These are phyloP conservation scores for Kluyveromyces starmeri DNA, from an alignment of 805 yeast species.

Conservation along the genomic window DNA sequence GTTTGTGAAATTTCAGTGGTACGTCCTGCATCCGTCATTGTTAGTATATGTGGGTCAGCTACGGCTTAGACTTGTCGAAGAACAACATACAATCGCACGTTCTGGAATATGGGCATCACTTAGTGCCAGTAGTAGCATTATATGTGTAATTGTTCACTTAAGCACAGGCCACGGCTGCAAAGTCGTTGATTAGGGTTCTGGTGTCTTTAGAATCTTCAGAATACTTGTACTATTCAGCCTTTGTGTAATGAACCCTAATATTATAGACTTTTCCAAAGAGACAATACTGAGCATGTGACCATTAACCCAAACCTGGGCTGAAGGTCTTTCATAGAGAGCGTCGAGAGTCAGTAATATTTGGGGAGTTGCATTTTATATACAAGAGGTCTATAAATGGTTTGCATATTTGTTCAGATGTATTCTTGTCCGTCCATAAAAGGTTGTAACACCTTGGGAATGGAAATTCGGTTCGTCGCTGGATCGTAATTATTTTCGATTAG, in stretches of 20 bases:
- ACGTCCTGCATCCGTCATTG: slow-evolving; percentile 31
- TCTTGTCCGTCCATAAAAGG: slow-evolving; percentile 64
- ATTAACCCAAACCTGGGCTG: too few relatives aligned
- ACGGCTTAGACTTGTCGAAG: background rate
- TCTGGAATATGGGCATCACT: slow-evolving; percentile 91
- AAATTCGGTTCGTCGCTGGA: slow-evolving; percentile 40
- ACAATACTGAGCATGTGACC: too few relatives aligned
- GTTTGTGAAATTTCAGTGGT: slow-evolving; percentile 52
- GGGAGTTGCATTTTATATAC: background rate
- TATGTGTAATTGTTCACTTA: background rate
- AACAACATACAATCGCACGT: slow-evolving; percentile 52
- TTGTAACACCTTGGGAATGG: slow-evolving; percentile 59
- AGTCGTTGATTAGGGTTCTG: too few relatives aligned
- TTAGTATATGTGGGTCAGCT: slow-evolving; percentile 6
- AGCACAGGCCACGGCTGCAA: too few relatives aligned
- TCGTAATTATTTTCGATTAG: slow-evolving; percentile 81
- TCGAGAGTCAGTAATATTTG: too few relatives aligned
- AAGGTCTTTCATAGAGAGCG: too few relatives aligned
- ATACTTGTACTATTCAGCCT: too few relatives aligned
- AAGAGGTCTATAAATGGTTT: background rate
- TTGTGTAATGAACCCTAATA: too few relatives aligned
- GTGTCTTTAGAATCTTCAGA: too few relatives aligned
- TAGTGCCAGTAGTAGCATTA: slow-evolving; percentile 63
- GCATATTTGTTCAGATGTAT: slow-evolving; percentile 9
- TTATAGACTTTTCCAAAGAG: too few relatives aligned